Base-by-base conservation (phyloP, 2,329 filamentous ascomycete genomes). In the Dactylellina drechsleri region DNA sequence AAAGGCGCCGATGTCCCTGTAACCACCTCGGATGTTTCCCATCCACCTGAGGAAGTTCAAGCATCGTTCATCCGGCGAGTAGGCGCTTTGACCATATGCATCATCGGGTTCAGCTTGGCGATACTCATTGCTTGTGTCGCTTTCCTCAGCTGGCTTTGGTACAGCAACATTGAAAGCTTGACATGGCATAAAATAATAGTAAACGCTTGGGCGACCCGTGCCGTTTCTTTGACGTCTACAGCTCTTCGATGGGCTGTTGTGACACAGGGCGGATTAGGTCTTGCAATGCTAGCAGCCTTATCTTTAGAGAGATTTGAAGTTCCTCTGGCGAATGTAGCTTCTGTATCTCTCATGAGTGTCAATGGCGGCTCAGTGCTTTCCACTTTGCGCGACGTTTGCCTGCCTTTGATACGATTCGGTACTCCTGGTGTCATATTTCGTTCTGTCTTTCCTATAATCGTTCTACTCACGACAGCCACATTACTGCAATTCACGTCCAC, bases 231-330 rank as follows among this genome's bases (percentile, higher is more conserved):
- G 28, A 59, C 64, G 10, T 67, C 64, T 0, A 67, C 64, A 2
- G 64, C 54, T 0, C 45, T 67, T 23, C 53, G 64, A 52, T 67
- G 54, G 64, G 64, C 62, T 40, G 28, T 66, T 41, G 62, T 26
- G n/a, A 57, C 53, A 16, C 62, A 66, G 41, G 26, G 47, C 43
- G 53, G 52, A 8, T 41, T 66, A 5, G 53, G 36, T n/a, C 53
- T 58, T n/a, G 62, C 62, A 12, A 66, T 66, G 62, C 18, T 66
- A 2, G 53, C 62, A 23, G 53, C 62, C 1, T 41, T 66, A n/a
- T 41, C 62, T n/a, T 23, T 66, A n/a, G 62, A 66, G 16, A 6
- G 62, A 41, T 66, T 50, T 36, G 62, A 66, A 16, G 62, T 66
- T 26, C 62, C 62, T 12, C 45, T 66, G 4, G 40, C 36, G 28